Evolutionary conservation across 495 filamentous ascomycete species (phyloP).

Genomic region (Trichoderma virens): DNA sequence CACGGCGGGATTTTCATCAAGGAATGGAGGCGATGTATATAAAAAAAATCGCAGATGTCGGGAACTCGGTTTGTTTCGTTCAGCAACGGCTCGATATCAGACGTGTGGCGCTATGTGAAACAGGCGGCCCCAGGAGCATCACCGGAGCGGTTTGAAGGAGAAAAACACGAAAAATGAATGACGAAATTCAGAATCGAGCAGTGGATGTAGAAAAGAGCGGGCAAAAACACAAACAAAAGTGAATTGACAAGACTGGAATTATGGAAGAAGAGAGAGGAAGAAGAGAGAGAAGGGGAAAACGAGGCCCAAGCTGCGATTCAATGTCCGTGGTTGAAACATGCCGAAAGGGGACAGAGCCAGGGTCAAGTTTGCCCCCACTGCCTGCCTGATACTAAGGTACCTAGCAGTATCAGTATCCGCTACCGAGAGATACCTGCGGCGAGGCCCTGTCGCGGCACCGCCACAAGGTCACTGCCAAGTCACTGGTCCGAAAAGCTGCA

Average conservation of each 20-base stretch:
- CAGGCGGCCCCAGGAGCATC: neutral
- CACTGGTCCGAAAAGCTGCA: neutral
- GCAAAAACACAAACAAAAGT: neutral
- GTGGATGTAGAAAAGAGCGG: neutral
- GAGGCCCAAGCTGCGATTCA: slow-evolving; percentile 12
- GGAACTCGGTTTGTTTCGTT: neutral
- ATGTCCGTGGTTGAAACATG: neutral
- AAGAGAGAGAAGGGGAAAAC: slow-evolving; percentile 12
- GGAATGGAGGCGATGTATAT: neutral
- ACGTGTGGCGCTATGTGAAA: neutral
- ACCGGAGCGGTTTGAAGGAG: neutral
- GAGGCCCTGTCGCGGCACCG: neutral
- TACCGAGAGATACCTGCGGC: neutral
- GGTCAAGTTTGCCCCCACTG: neutral
- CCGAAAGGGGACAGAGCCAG: neutral
- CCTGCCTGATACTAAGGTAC: neutral
- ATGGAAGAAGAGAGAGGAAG: neutral
- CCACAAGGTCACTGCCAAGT: neutral
- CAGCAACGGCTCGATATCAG: neutral
- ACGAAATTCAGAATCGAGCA: neutral
- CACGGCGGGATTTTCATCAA: slow-evolving; percentile 1
- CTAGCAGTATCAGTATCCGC: too few relatives aligned
- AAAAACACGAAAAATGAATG: neutral
- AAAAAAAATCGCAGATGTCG: neutral
- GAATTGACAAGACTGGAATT: neutral